Evolutionary conservation across 2,329 filamentous ascomycete genomes (phyloP).

Genomic region (Ophiosphaerella korrae): DNA sequence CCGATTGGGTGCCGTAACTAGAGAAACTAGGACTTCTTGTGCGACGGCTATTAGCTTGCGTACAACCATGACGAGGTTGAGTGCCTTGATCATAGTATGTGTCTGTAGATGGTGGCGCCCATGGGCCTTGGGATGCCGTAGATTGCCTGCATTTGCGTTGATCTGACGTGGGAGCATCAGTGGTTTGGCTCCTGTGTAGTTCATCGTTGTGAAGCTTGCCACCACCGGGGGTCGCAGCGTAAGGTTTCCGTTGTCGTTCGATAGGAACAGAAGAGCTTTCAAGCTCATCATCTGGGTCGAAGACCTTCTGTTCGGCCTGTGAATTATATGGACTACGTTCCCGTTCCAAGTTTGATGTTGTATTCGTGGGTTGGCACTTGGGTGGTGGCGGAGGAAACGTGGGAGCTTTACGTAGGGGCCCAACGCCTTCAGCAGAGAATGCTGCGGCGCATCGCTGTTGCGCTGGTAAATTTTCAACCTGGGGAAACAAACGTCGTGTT

Average conservation of each 20-base stretch:
- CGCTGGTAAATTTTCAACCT: slow-evolving; percentile 59
- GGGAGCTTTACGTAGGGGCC: slow-evolving; percentile 41
- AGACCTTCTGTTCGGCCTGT: slow-evolving; percentile 27
- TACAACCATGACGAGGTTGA: slow-evolving; percentile 26
- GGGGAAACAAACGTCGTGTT: slow-evolving; percentile 73
- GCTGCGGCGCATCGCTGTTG: slow-evolving; percentile 66
- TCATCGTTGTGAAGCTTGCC: slow-evolving; percentile 61
- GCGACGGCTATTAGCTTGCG: slow-evolving; percentile 27
- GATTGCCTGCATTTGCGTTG: slow-evolving; percentile 41
- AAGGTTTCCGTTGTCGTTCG: slow-evolving; percentile 70
- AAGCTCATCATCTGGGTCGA: slow-evolving; percentile 42
- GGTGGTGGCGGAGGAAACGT: slow-evolving; percentile 45
- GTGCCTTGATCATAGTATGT: slow-evolving; percentile 24
- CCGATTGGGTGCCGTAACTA: slow-evolving; percentile 41
- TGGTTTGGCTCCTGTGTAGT: slow-evolving; percentile 27
- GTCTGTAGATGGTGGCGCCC: slow-evolving; percentile 27
- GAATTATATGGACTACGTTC: slow-evolving; percentile 43
- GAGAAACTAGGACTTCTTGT: slow-evolving; percentile 43
- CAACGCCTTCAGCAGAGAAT: slow-evolving; percentile 57
- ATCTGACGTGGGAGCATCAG: slow-evolving; percentile 28
- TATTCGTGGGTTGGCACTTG: slow-evolving; percentile 19
- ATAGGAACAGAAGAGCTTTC: slow-evolving; percentile 56
- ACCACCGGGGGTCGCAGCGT: slow-evolving; percentile 62
- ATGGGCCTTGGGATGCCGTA: slow-evolving; percentile 37
- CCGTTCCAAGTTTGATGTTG: slow-evolving; percentile 33